These are phyloP conservation scores for Nephromyces sp. DNA, from an alignment of 169 alveolate species.

Conservation along the genomic window DNA sequence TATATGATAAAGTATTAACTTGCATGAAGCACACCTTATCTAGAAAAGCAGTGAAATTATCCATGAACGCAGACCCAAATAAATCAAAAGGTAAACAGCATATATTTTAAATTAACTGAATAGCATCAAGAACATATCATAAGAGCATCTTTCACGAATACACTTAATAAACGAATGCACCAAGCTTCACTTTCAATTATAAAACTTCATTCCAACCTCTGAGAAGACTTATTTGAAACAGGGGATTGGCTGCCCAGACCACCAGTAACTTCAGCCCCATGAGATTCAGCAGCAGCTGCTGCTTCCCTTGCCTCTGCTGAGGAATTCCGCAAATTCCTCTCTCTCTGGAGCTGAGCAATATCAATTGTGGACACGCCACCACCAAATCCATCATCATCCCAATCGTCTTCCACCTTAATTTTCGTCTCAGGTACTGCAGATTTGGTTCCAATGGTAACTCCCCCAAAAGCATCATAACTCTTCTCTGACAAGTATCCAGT, in stretches of 20 bases:
- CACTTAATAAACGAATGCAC: too few relatives aligned
- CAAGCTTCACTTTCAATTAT: background rate
- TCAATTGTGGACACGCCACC: background rate
- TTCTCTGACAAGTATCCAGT: background rate
- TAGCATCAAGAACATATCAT: background rate
- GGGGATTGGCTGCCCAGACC: background rate
- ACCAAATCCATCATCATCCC: background rate
- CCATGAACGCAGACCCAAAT: background rate
- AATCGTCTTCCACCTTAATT: background rate
- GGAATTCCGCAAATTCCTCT: too few relatives aligned
- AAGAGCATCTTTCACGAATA: too few relatives aligned
- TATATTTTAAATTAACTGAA: background rate
- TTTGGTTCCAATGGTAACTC: background rate
- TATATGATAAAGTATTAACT: too few relatives aligned
- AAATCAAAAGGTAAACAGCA: background rate
- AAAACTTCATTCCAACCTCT: background rate
- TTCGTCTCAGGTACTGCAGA: background rate
- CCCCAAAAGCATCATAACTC: background rate
- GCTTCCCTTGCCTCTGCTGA: too few relatives aligned
- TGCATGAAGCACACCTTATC: too few relatives aligned
- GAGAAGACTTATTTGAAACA: background rate
- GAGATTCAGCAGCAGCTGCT: too few relatives aligned
- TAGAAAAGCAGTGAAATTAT: too few relatives aligned
- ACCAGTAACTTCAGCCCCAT: too few relatives aligned
- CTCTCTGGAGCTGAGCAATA: too few relatives aligned